These are phyloP conservation scores for Ogataea glucozyma DNA, from an alignment of 805 yeast genomes.

Conservation along the genomic window DNA sequence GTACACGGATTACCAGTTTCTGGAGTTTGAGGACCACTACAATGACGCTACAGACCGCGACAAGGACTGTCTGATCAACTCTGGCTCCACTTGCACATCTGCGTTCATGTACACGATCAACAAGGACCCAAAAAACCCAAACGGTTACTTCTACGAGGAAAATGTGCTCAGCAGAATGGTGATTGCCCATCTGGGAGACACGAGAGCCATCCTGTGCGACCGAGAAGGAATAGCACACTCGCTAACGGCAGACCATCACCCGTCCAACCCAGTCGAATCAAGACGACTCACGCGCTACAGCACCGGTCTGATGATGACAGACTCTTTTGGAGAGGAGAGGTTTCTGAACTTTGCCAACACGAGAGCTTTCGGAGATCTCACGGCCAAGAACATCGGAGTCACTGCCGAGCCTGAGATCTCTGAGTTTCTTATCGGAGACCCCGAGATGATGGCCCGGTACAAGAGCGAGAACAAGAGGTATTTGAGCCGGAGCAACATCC, in stretches of 20 bases:
- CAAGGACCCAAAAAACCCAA: slow-evolving; percentile 30
- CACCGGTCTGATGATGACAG: slow-evolving; percentile 69
- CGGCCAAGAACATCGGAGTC: slow-evolving; percentile 80
- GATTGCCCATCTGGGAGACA: slow-evolving; percentile 91
- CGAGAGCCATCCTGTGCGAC: slow-evolving; percentile 85
- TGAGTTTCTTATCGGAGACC: slow-evolving; percentile 67
- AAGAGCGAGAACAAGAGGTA: slow-evolving; percentile 26
- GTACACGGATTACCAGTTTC: slow-evolving; percentile 62
- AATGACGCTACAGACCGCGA: slow-evolving; percentile 15
- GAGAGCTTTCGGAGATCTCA: slow-evolving; percentile 86
- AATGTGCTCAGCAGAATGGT: slow-evolving; percentile 64
- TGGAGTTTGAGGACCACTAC: slow-evolving; percentile 34
- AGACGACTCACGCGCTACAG: slow-evolving; percentile 65
- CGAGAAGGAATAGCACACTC: slow-evolving; percentile 75
- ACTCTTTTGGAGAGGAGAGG: slow-evolving; percentile 91
- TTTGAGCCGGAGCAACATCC: slow-evolving; percentile 21
- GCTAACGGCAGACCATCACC: slow-evolving; percentile 82
- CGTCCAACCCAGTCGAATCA: slow-evolving; percentile 77
- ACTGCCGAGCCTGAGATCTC: slow-evolving; percentile 89
- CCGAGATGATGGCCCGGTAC: slow-evolving; percentile 39
- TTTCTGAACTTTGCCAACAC: slow-evolving; percentile 84
- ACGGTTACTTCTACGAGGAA: slow-evolving; percentile 61
- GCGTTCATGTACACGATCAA: slow-evolving; percentile 34
- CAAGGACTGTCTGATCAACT: slow-evolving; percentile 22
- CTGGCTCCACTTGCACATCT: slow-evolving; percentile 41